Base-by-base conservation (phyloP, 2,329 filamentous ascomycete species). In the Epichloe baconii region DNA sequence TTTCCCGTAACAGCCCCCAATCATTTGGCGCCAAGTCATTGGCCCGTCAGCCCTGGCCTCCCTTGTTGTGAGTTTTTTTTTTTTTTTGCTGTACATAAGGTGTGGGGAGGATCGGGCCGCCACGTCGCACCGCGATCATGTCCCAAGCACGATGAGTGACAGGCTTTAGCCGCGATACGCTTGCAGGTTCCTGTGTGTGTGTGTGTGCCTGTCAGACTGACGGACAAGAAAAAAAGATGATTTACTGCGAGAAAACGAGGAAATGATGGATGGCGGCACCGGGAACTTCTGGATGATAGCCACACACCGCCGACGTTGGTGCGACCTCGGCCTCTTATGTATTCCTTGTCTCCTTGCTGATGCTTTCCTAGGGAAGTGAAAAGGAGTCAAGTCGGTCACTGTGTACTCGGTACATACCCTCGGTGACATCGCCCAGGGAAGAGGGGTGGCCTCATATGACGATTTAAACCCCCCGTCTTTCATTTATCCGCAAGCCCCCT, bases 21-120 rank as follows among this genome's bases (percentile, higher is more conserved):
- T 31, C 26, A 3, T 21, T 21, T 3, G 19, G 19, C 19, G 3
- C 19, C 26, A 3, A 31, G 26, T 31, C 26, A 31, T 31, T 31
- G 26, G 26, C 26, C 26, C 26, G 26, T 31, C 26, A 31, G 26
- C 8, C 26, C 8, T 21, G 19, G 19, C 23, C 23, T 6, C 23
- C 26, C 26, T 10, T 31, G 17, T 19, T 21, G 14, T 45, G n/a
- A n/a, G 8, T 17, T 7, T 23, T 23, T 15, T 23, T 36, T 37
- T 5, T 23, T 7, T 23, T 23, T 10, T 15, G 36, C 0, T 17
- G 17, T 17, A 17, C 17, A 17, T 17, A 31, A 21, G 38, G 38
- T 53, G 44, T 35, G 51, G 51, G 51, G 51, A 42, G 51, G 48
- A 48, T 41, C 51, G 51, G 51, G 43, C 51, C 51, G 51, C 34